Evolutionary conservation across 257 asterid species (phyloP).

Genomic region (Oldenlandia corymbosa): DNA sequence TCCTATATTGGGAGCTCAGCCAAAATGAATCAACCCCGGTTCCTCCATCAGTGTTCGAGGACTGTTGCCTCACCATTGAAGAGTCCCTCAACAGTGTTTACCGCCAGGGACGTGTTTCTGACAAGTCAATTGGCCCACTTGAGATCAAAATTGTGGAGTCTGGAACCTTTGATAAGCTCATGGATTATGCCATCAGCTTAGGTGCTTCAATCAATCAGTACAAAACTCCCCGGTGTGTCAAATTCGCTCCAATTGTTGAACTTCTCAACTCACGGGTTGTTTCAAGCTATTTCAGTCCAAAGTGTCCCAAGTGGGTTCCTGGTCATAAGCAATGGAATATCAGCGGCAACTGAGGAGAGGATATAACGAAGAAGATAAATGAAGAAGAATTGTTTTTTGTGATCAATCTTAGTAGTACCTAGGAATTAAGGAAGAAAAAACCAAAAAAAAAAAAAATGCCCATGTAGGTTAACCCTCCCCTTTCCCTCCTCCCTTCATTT

Average conservation of each 20-base stretch:
- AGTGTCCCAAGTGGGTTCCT: conserved; percentile 73
- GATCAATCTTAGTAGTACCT: conserved; percentile 31
- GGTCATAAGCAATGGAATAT: conserved; percentile 67
- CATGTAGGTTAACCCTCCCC: conserved; percentile 30
- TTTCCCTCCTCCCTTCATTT: conserved; percentile 27
- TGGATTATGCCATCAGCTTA: conserved; percentile 81
- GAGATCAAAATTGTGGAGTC: conserved; percentile 74
- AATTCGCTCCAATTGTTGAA: conserved; percentile 71
- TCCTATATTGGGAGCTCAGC: conserved; percentile 71
- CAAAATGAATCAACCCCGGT: conserved; percentile 42
- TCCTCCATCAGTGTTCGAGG: conserved; percentile 80
- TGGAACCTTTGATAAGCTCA: conserved; percentile 85
- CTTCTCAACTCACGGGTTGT: conserved; percentile 55
- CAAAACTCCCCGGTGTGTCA: conserved; percentile 86
- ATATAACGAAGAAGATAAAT: background rate
- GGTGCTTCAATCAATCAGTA: conserved; percentile 94
- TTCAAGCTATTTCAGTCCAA: conserved; percentile 63
- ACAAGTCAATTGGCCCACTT: conserved; percentile 69
- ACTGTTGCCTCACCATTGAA: conserved; percentile 73
- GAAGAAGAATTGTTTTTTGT: conserved; percentile 28
- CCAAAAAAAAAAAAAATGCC: background rate
- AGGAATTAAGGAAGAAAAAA: no score
- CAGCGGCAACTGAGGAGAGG: conserved; percentile 29
- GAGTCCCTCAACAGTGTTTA: conserved; percentile 82
- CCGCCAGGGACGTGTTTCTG: conserved; percentile 69